Evolutionary conservation across 1,284 basidiomycete species (phyloP), one percentile per base, ranked within the genome.

Genomic region (Ganoderma meredithae): DNA sequence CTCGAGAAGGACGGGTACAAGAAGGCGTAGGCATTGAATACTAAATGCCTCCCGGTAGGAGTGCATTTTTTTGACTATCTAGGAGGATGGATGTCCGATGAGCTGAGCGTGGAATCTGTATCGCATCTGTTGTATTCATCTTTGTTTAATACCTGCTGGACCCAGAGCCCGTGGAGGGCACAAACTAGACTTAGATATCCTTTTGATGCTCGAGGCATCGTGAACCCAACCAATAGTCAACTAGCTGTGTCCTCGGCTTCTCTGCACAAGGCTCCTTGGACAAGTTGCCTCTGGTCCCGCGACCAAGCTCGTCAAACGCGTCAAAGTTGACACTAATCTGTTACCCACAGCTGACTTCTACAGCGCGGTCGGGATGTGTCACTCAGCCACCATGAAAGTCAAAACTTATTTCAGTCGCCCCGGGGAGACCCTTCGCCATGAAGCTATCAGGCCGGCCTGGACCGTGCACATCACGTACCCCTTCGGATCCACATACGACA

Each of bases 391-490:
- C 12, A 12, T 22, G 25, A 4, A 25, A 25, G 22, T 12, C 25
- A 0, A 47, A 22, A 19, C n/a, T 22, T 47, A 10, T 47, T 47
- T 47, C 43, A 44, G 43, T 49, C 22, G 12, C 10, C 22, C 44
- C 2, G n/a, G 7, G 44, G 9, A 22, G n/a, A 47, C 7, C 8
- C 8, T 9, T 22, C 44, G 44, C 10, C n/a, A 1, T n/a, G 9
- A 47, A 25, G 12, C 47, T 3, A 13, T 49, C 22, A 13, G 13
- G 22, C 47, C 84, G 70, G 78, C 86, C 64, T 92, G 90, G 90
- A 71, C 67, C 3, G 69, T 81, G 63, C 77, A 69, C 44, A 84
- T 87, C 73, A 68, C 76, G 22, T 89, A 85, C 74, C 83, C 86
- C 13, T 91, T 90, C 75, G 85, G 83, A n/a, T 68, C 63, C 44